Percentiles rank a stretch among this genome's conserved stretches.
phyloP scores from a whole-genome alignment of 2,329 filamentous ascomycete species.

The Rasamsonia emersonii region DNA sequence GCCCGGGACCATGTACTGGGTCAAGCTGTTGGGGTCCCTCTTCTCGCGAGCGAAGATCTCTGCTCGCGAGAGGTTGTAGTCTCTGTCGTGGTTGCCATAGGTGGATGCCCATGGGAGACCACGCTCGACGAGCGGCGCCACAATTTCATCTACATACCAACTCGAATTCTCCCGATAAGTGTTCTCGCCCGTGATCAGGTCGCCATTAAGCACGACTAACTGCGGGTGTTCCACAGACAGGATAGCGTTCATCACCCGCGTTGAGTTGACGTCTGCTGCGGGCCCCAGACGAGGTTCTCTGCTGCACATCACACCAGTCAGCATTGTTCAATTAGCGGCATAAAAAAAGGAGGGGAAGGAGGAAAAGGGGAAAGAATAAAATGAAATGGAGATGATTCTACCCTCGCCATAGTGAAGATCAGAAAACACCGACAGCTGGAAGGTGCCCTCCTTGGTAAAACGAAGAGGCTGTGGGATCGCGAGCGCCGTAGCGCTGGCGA shows the following conservation, averaged over 20 bases:
- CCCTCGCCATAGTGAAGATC: slow-evolving; percentile 67
- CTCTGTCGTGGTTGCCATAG: slow-evolving; percentile 63
- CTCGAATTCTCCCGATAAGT: slow-evolving; percentile 48
- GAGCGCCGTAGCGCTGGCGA: background rate
- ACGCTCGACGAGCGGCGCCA: slow-evolving; percentile 48
- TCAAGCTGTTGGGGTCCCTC: slow-evolving; percentile 29
- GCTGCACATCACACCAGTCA: slow-evolving; percentile 1
- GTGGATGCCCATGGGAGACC: slow-evolving; percentile 56
- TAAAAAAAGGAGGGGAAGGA: background rate
- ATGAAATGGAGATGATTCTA: too few relatives aligned
- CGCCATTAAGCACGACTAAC: slow-evolving; percentile 62
- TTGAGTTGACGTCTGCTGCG: slow-evolving; percentile 8
- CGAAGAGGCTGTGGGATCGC: slow-evolving; percentile 8
- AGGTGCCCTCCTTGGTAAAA: slow-evolving; percentile 22
- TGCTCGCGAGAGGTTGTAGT: slow-evolving; percentile 47
- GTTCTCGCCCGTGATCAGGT: slow-evolving; percentile 62
- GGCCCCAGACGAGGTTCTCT: slow-evolving; percentile 6
- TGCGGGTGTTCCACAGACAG: slow-evolving; percentile 25
- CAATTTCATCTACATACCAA: slow-evolving; percentile 51
- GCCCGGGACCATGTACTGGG: slow-evolving; percentile 34
- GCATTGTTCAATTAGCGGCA: background rate
- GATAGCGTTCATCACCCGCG: slow-evolving; percentile 6
- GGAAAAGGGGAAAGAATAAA: too few relatives aligned
- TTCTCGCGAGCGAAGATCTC: slow-evolving; percentile 35
- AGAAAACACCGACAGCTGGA: slow-evolving; percentile 52